A percentile compares a stretch with the other conserved stretches of the same genome.
These are phyloP conservation scores for Penicillium cataractarum DNA, from an alignment of 495 filamentous ascomycete genomes.

Conservation along the genomic window DNA sequence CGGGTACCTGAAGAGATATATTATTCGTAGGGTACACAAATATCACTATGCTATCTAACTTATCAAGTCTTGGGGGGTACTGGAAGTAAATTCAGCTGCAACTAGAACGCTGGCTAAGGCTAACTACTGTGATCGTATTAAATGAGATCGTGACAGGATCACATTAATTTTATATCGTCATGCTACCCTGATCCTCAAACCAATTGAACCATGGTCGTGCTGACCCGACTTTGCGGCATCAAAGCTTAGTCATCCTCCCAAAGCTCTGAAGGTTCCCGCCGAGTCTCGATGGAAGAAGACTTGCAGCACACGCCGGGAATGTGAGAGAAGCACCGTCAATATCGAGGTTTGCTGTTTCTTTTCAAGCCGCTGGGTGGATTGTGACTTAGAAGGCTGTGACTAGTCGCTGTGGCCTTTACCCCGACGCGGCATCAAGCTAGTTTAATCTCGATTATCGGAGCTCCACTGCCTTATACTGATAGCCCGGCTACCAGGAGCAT, in stretches of 20 bases:
- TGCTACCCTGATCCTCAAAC: neutral
- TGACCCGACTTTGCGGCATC: neutral
- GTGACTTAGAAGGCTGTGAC: neutral
- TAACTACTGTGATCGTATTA: too few species aligned
- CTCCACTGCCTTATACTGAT: neutral
- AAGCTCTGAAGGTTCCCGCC: too few species aligned
- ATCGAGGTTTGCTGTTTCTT: neutral
- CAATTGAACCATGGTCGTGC: neutral
- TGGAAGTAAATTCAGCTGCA: too few species aligned
- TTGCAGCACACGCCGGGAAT: neutral
- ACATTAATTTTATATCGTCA: neutral
- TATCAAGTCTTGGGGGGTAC: too few species aligned
- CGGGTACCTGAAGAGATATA: neutral
- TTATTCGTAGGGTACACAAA: neutral
- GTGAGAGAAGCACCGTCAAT: neutral
- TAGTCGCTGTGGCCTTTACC: neutral
- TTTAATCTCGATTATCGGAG: neutral
- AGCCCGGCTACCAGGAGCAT: neutral
- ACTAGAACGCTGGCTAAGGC: too few species aligned
- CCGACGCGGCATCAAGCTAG: neutral
- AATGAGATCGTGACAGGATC: too few species aligned
- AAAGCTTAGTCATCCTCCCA: neutral
- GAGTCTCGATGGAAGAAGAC: neutral
- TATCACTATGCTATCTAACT: too few species aligned
- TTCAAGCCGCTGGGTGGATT: neutral